A percentile compares a stretch with the other conserved stretches of the same genome.
phyloP scores from a whole-genome alignment of 371 early-diverging fungal genomes.

The Choanephora cucurbitarum region DNA sequence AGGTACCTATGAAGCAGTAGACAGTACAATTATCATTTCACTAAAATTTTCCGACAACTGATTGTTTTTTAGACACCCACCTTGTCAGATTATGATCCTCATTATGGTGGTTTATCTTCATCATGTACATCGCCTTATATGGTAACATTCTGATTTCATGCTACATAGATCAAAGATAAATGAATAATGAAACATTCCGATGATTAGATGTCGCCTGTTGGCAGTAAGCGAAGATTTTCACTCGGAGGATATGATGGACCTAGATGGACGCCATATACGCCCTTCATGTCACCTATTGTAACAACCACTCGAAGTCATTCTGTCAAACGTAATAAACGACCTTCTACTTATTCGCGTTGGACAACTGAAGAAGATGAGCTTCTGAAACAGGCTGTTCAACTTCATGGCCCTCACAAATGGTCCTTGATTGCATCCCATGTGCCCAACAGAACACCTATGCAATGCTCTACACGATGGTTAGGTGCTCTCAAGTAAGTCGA shows the following conservation, averaged over 20 bases:
- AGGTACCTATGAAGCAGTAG: no score
- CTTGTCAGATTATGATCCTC: slow-evolving; percentile 15
- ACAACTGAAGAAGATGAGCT: slow-evolving; percentile 51
- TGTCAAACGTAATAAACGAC: slow-evolving; percentile 33
- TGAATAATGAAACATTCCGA: not conserved
- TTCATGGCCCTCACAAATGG: slow-evolving; percentile 65
- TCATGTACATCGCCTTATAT: slow-evolving; percentile 17
- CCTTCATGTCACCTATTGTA: slow-evolving; percentile 36
- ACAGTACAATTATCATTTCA: no score
- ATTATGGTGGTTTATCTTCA: slow-evolving; percentile 16
- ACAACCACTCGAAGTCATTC: slow-evolving; percentile 37
- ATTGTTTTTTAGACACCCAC: slow-evolving; percentile 22
- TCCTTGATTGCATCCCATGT: slow-evolving; percentile 63
- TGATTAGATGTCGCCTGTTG: slow-evolving; percentile 13
- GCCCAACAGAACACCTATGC: slow-evolving; percentile 66
- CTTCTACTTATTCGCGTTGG: slow-evolving; percentile 55
- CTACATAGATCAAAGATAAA: not conserved
- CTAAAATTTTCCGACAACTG: no score
- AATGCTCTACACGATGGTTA: slow-evolving; percentile 70
- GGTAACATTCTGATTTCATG: not conserved
- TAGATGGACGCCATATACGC: slow-evolving; percentile 24
- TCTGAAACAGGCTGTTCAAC: slow-evolving; percentile 43
- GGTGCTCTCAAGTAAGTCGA: slow-evolving; percentile 59
- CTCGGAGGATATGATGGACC: slow-evolving; percentile 24
- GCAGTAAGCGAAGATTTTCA: slow-evolving; percentile 25